These are phyloP conservation scores for Bryoglossum gracile DNA, from an alignment of 495 filamentous ascomycete species.

Conservation along the genomic window DNA sequence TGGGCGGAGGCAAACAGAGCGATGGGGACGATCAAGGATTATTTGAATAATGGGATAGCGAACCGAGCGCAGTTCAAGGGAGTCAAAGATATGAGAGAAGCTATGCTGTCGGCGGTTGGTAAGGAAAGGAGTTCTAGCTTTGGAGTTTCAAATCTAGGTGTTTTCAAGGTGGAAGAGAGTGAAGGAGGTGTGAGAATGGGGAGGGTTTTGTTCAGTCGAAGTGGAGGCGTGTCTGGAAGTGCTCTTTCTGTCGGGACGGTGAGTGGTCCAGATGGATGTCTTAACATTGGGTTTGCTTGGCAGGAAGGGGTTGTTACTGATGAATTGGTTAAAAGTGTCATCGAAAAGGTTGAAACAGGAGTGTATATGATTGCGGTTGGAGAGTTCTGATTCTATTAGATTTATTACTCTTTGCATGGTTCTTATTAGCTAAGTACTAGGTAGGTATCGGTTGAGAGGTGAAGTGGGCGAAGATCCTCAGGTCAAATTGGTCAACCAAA, in stretches of 20 bases:
- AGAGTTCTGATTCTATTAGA: too few relatives aligned
- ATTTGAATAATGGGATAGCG: conserved; percentile 4
- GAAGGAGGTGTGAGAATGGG: conserved; percentile 8
- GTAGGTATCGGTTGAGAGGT: too few relatives aligned
- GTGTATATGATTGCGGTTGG: too few relatives aligned
- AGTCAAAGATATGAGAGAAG: conserved; percentile 8
- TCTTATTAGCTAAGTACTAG: too few relatives aligned
- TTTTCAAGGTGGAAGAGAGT: not conserved
- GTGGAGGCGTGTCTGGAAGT: conserved; percentile 14
- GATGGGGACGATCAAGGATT: not conserved
- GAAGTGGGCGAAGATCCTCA: too few relatives aligned
- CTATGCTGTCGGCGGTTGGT: conserved; percentile 3
- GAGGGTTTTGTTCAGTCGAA: conserved; percentile 16
- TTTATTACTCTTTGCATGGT: too few relatives aligned
- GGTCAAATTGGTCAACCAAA: too few relatives aligned
- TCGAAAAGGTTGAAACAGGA: not conserved
- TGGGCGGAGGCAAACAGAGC: conserved; percentile 9
- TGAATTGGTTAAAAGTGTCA: conserved; percentile 1
- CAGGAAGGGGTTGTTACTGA: conserved; percentile 8
- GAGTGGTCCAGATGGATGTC: conserved; percentile 12
- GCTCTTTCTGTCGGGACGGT: conserved; percentile 16
- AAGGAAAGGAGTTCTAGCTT: conserved; percentile 10
- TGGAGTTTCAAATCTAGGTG: conserved; percentile 20
- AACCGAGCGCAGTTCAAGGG: conserved; percentile 8
- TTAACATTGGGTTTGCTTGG: conserved; percentile 9